Evolutionary conservation across 257 asterid species (phyloP).

Genomic region (Solanum ossicruentum): DNA sequence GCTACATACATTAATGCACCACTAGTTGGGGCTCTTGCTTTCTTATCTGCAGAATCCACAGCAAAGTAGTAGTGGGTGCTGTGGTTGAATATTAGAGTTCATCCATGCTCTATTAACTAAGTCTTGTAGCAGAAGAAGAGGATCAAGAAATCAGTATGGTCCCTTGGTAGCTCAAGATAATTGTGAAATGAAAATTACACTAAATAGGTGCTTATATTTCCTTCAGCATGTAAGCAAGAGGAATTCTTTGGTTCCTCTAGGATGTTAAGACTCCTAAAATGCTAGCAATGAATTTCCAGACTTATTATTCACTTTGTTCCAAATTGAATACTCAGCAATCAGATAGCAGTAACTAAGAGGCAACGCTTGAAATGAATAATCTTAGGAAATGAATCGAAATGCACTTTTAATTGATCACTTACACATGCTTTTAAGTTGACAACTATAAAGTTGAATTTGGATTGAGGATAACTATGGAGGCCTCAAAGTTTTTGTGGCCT

Average conservation of each 20-base stretch:
- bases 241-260: neutral
- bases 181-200: neutral
- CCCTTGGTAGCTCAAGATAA: neutral
- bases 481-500: neutral
- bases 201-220: neutral
- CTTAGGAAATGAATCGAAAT: neutral
- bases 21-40: slow-evolving; percentile 56
- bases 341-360: neutral
- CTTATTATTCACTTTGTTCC: neutral
- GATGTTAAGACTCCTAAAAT: neutral
- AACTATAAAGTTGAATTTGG: neutral
- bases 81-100: neutral
- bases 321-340: neutral
- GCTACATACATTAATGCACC: slow-evolving; percentile 72
- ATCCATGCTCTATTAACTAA: neutral
- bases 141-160: neutral
- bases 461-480: neutral
- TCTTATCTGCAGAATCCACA: slow-evolving; percentile 25
- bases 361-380: neutral
- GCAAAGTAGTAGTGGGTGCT: neutral
- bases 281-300: neutral
- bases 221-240: neutral
- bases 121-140: neutral
- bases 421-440: neutral
- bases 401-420: neutral